phyloP scores from a whole-genome alignment of 306 rosid species.

The Castanopsis chinensis region DNA sequence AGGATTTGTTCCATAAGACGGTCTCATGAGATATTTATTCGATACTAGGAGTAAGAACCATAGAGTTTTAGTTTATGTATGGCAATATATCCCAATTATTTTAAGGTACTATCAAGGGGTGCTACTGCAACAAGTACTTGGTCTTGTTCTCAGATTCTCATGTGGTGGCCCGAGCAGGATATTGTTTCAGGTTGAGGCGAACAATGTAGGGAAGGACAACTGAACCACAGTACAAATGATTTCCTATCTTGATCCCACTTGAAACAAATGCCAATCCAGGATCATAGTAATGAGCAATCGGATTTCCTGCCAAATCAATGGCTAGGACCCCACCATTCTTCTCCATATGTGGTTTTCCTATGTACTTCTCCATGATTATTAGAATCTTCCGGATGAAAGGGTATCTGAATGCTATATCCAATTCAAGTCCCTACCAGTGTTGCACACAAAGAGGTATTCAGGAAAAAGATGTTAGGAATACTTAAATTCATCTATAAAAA shows the following conservation, averaged over 20 bases:
- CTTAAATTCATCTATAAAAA: neutral
- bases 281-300: conserved; percentile 46
- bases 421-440: conserved; percentile 36
- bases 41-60: neutral
- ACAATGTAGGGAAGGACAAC: conserved; percentile 32
- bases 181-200: conserved; percentile 42
- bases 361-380: conserved; percentile 29
- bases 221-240: conserved; percentile 61
- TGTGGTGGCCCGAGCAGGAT: conserved; percentile 43
- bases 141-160: conserved; percentile 1
- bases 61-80: neutral
- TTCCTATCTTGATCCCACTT: conserved; percentile 57
- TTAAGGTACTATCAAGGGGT: neutral
- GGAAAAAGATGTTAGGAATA: neutral
- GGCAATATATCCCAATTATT: neutral
- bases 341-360: neutral
- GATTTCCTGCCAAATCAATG: conserved; percentile 62
- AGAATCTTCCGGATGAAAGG: conserved; percentile 54
- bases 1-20: too few species aligned
- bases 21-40: too few species aligned
- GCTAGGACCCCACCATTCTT: conserved; percentile 56
- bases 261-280: conserved; percentile 29
- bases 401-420: conserved; percentile 32
- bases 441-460: neutral
- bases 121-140: neutral